phyloP scores from a whole-genome alignment of 129 eudicot genomes.

The Escallonia rubra region DNA sequence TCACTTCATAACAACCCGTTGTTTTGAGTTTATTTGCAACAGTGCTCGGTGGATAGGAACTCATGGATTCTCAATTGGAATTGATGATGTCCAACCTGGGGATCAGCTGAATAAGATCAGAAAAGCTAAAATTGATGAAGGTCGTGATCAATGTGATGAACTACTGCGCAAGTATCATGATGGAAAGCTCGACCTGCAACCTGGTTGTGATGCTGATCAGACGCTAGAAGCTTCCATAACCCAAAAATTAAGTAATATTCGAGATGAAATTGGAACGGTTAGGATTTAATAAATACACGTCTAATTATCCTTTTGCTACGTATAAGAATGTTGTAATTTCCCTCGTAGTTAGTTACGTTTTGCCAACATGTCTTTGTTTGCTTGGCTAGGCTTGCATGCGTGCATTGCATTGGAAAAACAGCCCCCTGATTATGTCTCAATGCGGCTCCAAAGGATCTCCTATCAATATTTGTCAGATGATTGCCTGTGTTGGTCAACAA shows the following conservation, averaged over 20 bases:
- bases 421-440: slow-evolving; percentile 95
- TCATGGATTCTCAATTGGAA: slow-evolving; percentile 97
- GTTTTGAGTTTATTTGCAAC: slow-evolving; percentile 12
- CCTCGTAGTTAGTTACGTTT: background rate
- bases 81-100: slow-evolving; percentile 94
- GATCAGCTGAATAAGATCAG: slow-evolving; percentile 42
- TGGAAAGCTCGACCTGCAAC: slow-evolving; percentile 62
- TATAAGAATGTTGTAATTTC: background rate
- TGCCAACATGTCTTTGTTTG: background rate
- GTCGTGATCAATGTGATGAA: slow-evolving; percentile 46
- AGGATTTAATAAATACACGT: background rate
- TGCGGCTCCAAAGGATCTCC: slow-evolving; percentile 99
- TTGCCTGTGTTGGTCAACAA: slow-evolving; percentile 99
- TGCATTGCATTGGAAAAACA: slow-evolving; percentile 81
- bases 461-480: slow-evolving; percentile 95
- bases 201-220: slow-evolving; percentile 89
- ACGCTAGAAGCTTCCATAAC: slow-evolving; percentile 83
- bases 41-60: slow-evolving; percentile 99
- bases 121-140: slow-evolving; percentile 30
- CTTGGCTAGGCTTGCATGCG: slow-evolving; percentile 66
- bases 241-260: slow-evolving; percentile 51
- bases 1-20: background rate
- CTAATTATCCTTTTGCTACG: background rate
- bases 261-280: slow-evolving; percentile 69
- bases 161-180: slow-evolving; percentile 39